phyloP scores from a whole-genome alignment of 192 early-diverging fungal genomes.

The Martensiomyces pterosporus region DNA sequence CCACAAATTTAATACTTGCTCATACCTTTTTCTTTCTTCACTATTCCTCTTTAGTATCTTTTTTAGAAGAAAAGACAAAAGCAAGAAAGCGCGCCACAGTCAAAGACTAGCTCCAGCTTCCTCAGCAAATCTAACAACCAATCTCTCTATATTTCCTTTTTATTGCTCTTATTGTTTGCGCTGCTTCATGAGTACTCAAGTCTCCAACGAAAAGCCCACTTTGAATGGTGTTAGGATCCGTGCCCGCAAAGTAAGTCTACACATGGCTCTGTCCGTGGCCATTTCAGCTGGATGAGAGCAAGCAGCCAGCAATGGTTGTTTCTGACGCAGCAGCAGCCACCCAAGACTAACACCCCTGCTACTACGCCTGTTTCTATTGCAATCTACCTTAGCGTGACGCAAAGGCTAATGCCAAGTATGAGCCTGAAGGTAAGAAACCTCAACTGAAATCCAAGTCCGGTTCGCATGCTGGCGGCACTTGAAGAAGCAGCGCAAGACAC shows the following conservation, averaged over 20 bases:
- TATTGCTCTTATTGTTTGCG: constrained; percentile 6
- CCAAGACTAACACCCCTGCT: too few species aligned
- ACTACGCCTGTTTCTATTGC: too few species aligned
- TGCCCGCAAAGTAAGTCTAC: constrained; percentile 42
- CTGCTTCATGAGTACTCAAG: constrained; percentile 45
- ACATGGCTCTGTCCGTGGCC: background rate
- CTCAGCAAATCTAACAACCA: background rate
- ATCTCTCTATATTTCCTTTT: constrained; percentile 7
- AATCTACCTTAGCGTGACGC: constrained; percentile 56
- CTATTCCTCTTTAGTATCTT: background rate
- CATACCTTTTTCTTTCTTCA: background rate
- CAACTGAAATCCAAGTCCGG: too few species aligned
- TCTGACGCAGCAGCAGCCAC: too few species aligned
- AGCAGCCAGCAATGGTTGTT: too few species aligned
- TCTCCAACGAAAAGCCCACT: constrained; percentile 50
- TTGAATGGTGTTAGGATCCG: constrained; percentile 50
- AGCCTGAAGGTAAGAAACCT: constrained; percentile 51
- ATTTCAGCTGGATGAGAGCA: too few species aligned
- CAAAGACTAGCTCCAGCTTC: background rate
- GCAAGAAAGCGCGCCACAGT: background rate
- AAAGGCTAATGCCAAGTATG: constrained; percentile 67
- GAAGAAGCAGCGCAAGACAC: too few species aligned
- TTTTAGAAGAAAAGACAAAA: background rate
- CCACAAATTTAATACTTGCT: background rate
- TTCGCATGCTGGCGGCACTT: too few species aligned